Percentiles rank a stretch among this genome's conserved stretches.
These are phyloP conservation scores for Diplodia mutila DNA, from an alignment of 2,329 filamentous ascomycete genomes.

Conservation along the genomic window DNA sequence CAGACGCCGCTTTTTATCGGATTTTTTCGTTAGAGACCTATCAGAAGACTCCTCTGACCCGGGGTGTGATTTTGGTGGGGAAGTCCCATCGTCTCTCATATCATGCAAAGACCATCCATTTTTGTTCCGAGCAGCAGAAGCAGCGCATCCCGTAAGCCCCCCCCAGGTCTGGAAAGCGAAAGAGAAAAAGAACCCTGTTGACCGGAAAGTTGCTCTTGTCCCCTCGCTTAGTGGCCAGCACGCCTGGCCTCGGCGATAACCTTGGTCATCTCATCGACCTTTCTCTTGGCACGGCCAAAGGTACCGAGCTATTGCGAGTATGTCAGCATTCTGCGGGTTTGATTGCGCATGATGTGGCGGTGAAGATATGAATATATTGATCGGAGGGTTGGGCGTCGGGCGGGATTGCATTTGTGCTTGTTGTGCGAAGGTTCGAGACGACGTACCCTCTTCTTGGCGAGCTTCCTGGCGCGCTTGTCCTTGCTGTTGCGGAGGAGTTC, in stretches of 20 bases:
- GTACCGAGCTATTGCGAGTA: conserved; percentile 75
- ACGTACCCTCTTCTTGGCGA: conserved; percentile 97
- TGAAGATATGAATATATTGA: not conserved
- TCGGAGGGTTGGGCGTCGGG: not conserved
- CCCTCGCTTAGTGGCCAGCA: conserved; percentile 64
- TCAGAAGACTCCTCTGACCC: conserved; percentile 21
- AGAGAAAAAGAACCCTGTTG: conserved; percentile 21
- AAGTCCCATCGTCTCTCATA: conserved; percentile 16
- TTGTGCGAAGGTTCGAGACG: conserved; percentile 5
- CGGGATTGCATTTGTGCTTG: not conserved
- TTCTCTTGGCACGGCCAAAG: conserved; percentile 97
- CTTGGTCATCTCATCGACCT: conserved; percentile 98
- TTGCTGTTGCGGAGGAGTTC: conserved; percentile 99
- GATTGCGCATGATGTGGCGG: not conserved
- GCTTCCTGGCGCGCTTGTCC: conserved; percentile 98
- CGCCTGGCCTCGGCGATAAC: conserved; percentile 96
- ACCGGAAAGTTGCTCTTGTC: conserved; percentile 20
- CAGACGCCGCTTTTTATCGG: conserved; percentile 16
- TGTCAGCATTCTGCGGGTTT: conserved; percentile 34
- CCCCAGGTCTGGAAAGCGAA: conserved; percentile 9
- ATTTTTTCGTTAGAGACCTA: conserved; percentile 20
- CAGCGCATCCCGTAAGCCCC: conserved; percentile 11
- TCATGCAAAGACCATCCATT: conserved; percentile 18
- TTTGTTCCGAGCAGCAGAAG: conserved; percentile 11
- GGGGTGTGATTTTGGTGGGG: conserved; percentile 9